Evolutionary conservation across 257 asterid genomes (phyloP).

Genomic region (Lantana camara): DNA sequence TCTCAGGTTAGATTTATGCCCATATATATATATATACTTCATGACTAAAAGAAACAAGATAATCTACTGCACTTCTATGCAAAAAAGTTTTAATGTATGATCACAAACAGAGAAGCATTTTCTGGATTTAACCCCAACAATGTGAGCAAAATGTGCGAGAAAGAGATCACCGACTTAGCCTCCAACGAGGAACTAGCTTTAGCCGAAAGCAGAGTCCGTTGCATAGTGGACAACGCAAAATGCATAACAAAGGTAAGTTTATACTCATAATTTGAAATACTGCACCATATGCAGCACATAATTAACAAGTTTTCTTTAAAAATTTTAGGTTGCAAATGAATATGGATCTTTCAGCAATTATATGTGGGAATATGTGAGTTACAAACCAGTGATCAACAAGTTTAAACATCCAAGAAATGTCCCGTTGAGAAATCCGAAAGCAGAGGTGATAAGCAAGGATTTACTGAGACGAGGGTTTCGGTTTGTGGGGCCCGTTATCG

Average conservation of each 20-base stretch:
- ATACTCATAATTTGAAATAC: background rate
- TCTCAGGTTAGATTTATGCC: conserved; percentile 50
- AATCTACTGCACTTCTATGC: background rate
- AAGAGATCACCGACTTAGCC: conserved; percentile 53
- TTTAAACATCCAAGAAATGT: conserved; percentile 72
- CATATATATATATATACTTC: too few relatives aligned
- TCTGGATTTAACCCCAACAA: conserved; percentile 64
- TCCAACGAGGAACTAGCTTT: conserved; percentile 58
- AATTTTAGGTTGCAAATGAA: conserved; percentile 59
- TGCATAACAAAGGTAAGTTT: conserved; percentile 73
- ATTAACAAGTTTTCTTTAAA: background rate
- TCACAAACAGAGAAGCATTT: conserved; percentile 61
- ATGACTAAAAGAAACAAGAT: too few relatives aligned
- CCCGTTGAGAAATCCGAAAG: conserved; percentile 82
- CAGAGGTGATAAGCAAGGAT: conserved; percentile 88
- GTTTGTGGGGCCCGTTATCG: conserved; percentile 87
- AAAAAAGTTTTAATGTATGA: background rate
- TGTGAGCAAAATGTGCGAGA: conserved; percentile 84
- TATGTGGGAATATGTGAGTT: conserved; percentile 77
- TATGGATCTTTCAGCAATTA: conserved; percentile 84
- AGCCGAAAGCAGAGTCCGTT: conserved; percentile 73
- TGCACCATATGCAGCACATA: background rate
- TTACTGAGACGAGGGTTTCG: conserved; percentile 76
- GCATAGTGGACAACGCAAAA: conserved; percentile 88
- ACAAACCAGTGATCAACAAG: conserved; percentile 79